These are phyloP conservation scores for Grosmannia serpens DNA, from an alignment of 2,329 filamentous ascomycete species.

Conservation along the genomic window DNA sequence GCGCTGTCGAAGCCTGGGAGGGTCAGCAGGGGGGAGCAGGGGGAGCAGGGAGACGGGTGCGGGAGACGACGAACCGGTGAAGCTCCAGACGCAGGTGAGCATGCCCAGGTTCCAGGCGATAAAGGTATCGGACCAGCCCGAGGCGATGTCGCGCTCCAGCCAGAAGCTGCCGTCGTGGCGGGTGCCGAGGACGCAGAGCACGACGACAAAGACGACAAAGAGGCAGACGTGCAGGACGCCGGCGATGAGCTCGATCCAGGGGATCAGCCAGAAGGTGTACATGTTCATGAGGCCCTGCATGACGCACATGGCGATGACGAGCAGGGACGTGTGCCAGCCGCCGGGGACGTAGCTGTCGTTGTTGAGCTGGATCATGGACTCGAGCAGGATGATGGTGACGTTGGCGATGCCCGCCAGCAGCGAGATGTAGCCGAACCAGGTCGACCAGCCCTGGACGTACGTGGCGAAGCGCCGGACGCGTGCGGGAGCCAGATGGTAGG, in stretches of 20 bases:
- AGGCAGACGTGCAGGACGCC: slow-evolving; percentile 20
- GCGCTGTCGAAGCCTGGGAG: slow-evolving; percentile 28
- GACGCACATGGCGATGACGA: slow-evolving; percentile 24
- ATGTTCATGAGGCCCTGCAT: slow-evolving; percentile 18
- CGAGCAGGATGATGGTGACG: slow-evolving; percentile 21
- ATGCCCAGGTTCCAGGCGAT: slow-evolving; percentile 24
- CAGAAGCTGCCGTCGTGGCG: slow-evolving; percentile 21
- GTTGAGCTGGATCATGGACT: slow-evolving; percentile 9
- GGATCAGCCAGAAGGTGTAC: slow-evolving; percentile 25
- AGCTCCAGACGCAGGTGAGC: slow-evolving; percentile 20
- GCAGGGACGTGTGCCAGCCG: slow-evolving; percentile 25
- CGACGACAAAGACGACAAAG: slow-evolving; percentile 24
- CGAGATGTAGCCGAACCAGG: slow-evolving; percentile 28
- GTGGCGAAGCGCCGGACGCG: slow-evolving; percentile 4
- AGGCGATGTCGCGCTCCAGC: slow-evolving; percentile 15
- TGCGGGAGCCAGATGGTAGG: slow-evolving; percentile 12
- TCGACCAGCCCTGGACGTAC: slow-evolving; percentile 23
- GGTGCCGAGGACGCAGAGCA: slow-evolving; percentile 20
- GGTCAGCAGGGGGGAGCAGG: neutral
- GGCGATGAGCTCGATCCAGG: slow-evolving; percentile 25
- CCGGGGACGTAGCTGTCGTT: slow-evolving; percentile 5
- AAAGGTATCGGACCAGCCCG: slow-evolving; percentile 18
- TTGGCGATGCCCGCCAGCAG: slow-evolving; percentile 22
- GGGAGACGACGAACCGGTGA: slow-evolving; percentile 11
- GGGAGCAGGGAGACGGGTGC: neutral